Conservation (phyloP, 306 rosid genomes). For the Adenanthera pavonina region DNA sequence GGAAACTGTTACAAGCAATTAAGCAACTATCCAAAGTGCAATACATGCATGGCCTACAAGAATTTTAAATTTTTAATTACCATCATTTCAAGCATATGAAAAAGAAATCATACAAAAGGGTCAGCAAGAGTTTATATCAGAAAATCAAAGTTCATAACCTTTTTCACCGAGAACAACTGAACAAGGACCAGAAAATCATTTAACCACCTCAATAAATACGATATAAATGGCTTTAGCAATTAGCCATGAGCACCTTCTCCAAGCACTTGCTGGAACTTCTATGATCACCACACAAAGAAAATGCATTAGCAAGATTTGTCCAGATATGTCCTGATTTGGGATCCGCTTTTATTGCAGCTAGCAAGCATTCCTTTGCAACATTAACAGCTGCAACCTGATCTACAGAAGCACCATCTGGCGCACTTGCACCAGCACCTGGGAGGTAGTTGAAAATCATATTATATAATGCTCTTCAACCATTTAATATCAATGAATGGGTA, state of each 20-base stretch:
- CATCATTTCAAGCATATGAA: constrained; percentile 15
- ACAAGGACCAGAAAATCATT: constrained; percentile 54
- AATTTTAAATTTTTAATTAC: constrained; percentile 12
- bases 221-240: constrained; percentile 58
- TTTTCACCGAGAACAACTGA: constrained; percentile 35
- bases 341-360: constrained; percentile 79
- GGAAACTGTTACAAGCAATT: constrained; percentile 2
- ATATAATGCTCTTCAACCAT: constrained; percentile 36
- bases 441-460: constrained; percentile 33
- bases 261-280: constrained; percentile 92
- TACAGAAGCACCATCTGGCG: constrained; percentile 63
- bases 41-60: background rate
- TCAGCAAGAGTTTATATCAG: constrained; percentile 13
- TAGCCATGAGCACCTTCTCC: constrained; percentile 89
- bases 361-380: constrained; percentile 91
- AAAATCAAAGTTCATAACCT: constrained; percentile 34
- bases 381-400: constrained; percentile 67
- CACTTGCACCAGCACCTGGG: constrained; percentile 91
- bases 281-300: constrained; percentile 76
- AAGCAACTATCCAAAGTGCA: constrained; percentile 22
- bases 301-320: constrained; percentile 91
- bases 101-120: constrained; percentile 13
- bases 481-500: constrained; percentile 17
- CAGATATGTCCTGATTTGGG: constrained; percentile 91
- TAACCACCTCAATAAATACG: constrained; percentile 55